Evolutionary conservation across 129 eudicot genomes (phyloP), one percentile per base, ranked within the genome.

Genomic region (Chrysanthemum lavandulifolium): DNA sequence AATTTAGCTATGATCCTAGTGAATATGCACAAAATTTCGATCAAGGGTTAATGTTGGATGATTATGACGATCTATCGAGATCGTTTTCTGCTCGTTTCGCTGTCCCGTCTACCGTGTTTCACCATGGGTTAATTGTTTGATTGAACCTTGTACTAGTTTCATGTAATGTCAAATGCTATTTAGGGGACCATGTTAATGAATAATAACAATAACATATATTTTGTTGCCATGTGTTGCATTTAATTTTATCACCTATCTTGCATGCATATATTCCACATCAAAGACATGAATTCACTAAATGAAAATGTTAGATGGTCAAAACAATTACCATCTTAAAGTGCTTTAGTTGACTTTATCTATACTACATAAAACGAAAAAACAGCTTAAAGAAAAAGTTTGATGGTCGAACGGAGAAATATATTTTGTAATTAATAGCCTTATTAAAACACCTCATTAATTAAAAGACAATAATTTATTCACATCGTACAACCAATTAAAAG

Each of bases 41-140:
- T 81, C 79, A 83, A 21, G 89, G 89, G 1, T 72, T 43, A 13
- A 50, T 53, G 75, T 72, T 75, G 74, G 79, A 75, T 65, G 82
- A 71, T 64, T 75, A 58, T 12, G 97, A 83, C 73, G 87, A 77
- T 45, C 76, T 90, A 16, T 77, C 84, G 2, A 71, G 89, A 14
- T 83, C 95, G 1, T 90, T 90, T 69, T 90, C 97, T 3, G 91
- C 97, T 80, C 88, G 91, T 13, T 90, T 90, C 23, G 97, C 97
- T 19, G 91, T 82, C 75, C 81, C 95, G 1, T 52, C 76, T 61
- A 62, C 4, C 2, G 61, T 54, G 18, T 71, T 63, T 33, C 57
- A 70, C 53, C 64, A 78, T 60, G 54, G 45, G 27, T 71, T 78
- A 3, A 40, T 16, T 71, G 73, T 78, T 78, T 78, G 67, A 78